A percentile compares a stretch with the other conserved stretches of the same genome.
Evolutionary conservation across 306 rosid genomes (phyloP).

Genomic region (Cyamopsis tetragonoloba): DNA sequence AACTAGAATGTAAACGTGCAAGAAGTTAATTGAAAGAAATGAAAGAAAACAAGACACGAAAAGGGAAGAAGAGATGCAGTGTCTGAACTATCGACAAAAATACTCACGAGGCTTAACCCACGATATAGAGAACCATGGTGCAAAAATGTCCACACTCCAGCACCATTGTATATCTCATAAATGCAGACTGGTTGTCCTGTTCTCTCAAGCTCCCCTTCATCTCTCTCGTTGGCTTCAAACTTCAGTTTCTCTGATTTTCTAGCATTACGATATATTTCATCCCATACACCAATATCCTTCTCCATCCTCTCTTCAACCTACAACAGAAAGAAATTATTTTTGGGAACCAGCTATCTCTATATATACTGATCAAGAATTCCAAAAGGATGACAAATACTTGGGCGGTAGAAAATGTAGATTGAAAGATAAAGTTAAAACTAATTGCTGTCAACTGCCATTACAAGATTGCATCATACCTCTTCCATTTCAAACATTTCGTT

Average conservation of each 20-base stretch:
- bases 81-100: conserved; percentile 15
- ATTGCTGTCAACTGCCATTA: conserved; percentile 12
- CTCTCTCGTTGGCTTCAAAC: conserved; percentile 93
- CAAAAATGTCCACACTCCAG: conserved; percentile 83
- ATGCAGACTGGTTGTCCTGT: conserved; percentile 85
- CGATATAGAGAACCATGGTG: conserved; percentile 96
- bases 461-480: conserved; percentile 60
- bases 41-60: background rate
- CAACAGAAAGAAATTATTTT: conserved; percentile 30
- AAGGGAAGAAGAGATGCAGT: conserved; percentile 17
- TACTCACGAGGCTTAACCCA: conserved; percentile 91
- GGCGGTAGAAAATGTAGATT: background rate
- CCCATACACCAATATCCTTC: conserved; percentile 64
- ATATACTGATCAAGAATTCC: conserved; percentile 15
- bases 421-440: conserved; percentile 14
- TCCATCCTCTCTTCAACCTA: conserved; percentile 84
- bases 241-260: conserved; percentile 83
- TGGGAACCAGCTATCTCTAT: conserved; percentile 20
- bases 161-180: conserved; percentile 88
- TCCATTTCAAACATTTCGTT: conserved; percentile 76
- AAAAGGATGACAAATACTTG: conserved; percentile 6
- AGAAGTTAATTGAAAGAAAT: background rate
- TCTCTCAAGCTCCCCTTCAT: conserved; percentile 98
- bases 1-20: conserved; percentile 9
- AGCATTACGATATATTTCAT: conserved; percentile 80